These are phyloP conservation scores for Carex littledalei DNA, from an alignment of 176 grass and related monocot species.

Conservation along the genomic window DNA sequence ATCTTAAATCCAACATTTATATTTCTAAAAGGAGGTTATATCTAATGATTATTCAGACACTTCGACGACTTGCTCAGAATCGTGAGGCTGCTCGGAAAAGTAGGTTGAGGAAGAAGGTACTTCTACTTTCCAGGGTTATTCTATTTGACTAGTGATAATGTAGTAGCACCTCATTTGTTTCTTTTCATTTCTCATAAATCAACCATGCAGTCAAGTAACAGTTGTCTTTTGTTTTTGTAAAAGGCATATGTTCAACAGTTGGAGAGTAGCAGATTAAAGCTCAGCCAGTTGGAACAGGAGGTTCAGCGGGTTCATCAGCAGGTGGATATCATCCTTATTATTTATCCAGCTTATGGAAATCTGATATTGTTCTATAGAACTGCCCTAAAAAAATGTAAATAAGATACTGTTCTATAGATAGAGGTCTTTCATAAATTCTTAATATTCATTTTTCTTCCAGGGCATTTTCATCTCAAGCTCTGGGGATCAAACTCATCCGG, in stretches of 20 bases:
- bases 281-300: conserved; percentile 89
- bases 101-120: conserved; percentile 91
- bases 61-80: conserved; percentile 93
- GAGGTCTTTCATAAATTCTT: not conserved
- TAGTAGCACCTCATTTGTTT: conserved; percentile 1
- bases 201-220: not conserved
- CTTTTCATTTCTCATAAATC: not conserved
- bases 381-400: not conserved
- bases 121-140: conserved; percentile 1
- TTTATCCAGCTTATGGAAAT: conserved; percentile 18
- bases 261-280: conserved; percentile 92
- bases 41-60: conserved; percentile 39
- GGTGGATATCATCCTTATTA: conserved; percentile 26
- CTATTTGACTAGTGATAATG: not conserved
- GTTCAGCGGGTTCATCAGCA: conserved; percentile 77
- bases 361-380: not conserved
- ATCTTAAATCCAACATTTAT: not conserved
- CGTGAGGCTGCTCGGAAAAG: conserved; percentile 99
- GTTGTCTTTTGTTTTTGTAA: not conserved
- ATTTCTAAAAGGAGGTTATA: not conserved
- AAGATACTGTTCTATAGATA: not conserved
- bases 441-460: conserved; percentile 35
- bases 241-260: conserved; percentile 96
- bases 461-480: conserved; percentile 85
- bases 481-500: conserved; percentile 60